phyloP scores from a whole-genome alignment of 345 rosid genomes.

The Excoecaria agallocha region DNA sequence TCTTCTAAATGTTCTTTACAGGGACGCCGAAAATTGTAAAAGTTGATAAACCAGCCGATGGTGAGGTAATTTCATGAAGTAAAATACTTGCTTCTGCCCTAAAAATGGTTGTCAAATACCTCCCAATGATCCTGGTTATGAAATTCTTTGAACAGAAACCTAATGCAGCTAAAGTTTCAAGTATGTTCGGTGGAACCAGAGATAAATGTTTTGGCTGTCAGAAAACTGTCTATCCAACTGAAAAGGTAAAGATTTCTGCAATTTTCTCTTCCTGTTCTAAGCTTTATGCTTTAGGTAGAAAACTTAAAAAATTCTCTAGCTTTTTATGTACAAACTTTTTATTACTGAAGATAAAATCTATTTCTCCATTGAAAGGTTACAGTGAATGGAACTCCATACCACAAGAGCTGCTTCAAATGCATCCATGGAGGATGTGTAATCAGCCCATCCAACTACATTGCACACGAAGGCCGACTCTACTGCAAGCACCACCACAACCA shows the following conservation, averaged over 20 bases:
- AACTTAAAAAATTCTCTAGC: not conserved
- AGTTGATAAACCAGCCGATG: conserved; percentile 68
- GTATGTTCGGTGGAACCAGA: conserved; percentile 91
- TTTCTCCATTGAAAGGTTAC: conserved; percentile 54
- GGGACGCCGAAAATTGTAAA: conserved; percentile 89
- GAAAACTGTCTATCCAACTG: conserved; percentile 86
- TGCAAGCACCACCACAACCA: conserved; percentile 97
- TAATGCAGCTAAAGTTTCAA: conserved; percentile 65
- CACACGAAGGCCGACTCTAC: conserved; percentile 92
- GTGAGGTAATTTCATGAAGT: conserved; percentile 54
- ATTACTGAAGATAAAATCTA: not conserved
- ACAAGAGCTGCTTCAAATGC: conserved; percentile 98
- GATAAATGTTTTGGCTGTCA: conserved; percentile 88
- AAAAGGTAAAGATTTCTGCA: conserved; percentile 49
- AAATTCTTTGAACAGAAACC: conserved; percentile 57
- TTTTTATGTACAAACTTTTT: not conserved
- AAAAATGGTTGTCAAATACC: not conserved
- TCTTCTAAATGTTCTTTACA: conserved; percentile 28
- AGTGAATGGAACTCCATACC: conserved; percentile 92
- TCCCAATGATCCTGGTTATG: not conserved
- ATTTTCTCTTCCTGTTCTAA: not conserved
- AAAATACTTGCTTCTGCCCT: not conserved
- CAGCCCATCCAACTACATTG: conserved; percentile 91
- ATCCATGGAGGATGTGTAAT: conserved; percentile 93
- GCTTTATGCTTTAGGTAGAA: too few relatives aligned